These are phyloP conservation scores for Candida coleopterorum DNA, from an alignment of 805 yeast species.

Conservation along the genomic window DNA sequence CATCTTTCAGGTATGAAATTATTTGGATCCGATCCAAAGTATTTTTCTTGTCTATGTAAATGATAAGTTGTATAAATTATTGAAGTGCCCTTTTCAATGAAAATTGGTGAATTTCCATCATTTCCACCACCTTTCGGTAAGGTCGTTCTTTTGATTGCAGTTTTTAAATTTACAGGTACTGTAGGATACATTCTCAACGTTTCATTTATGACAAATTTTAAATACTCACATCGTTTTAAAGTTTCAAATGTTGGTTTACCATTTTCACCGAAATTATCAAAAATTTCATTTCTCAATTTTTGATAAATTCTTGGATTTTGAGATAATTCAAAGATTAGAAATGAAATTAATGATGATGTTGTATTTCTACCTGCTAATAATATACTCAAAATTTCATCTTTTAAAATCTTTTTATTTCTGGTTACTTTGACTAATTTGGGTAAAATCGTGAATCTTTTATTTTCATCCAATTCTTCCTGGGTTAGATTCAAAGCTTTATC, in stretches of 20 bases:
- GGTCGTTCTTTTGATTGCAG: conserved; percentile 24
- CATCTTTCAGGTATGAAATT: conserved; percentile 37
- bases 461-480: conserved; percentile 20
- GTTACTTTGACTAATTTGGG: conserved; percentile 35
- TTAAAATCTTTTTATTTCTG: conserved; percentile 27
- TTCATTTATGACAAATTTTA: conserved; percentile 32
- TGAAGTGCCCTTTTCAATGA: conserved; percentile 15
- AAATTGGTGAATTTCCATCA: conserved; percentile 21
- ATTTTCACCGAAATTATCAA: conserved; percentile 19
- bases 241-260: conserved; percentile 28
- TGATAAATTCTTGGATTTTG: conserved; percentile 26
- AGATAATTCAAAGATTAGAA: conserved; percentile 29
- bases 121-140: conserved; percentile 31
- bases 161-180: conserved; percentile 26
- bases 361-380: conserved; percentile 42
- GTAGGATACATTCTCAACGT: conserved; percentile 33
- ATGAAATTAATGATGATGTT: conserved; percentile 35
- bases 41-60: conserved; percentile 18
- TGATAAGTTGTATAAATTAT: conserved; percentile 16
- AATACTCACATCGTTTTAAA: conserved; percentile 34
- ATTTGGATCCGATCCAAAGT: conserved; percentile 31
- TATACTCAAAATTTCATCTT: conserved; percentile 36
- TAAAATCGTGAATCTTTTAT: conserved; percentile 24
- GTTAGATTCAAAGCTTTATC: conserved; percentile 23
- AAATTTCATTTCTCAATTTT: conserved; percentile 26